A percentile compares a stretch with the other conserved stretches of the same genome.
These are phyloP conservation scores for Bocquillonia castaneifolia DNA, from an alignment of 441 rosid genomes.

Conservation along the genomic window DNA sequence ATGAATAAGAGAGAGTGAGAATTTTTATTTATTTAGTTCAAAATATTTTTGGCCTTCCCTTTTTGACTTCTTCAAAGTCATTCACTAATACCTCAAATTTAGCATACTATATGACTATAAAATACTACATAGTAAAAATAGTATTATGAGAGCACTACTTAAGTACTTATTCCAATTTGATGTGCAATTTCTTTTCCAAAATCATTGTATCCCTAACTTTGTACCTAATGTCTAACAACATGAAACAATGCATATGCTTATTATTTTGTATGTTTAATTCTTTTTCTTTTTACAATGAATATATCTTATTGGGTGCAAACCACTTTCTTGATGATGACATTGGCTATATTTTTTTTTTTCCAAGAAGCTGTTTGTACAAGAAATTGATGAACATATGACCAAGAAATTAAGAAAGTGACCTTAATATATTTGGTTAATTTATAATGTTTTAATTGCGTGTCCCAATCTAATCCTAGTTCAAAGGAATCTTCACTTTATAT, in stretches of 20 bases:
- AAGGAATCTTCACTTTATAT: constrained; percentile 21
- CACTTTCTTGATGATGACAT: constrained; percentile 1
- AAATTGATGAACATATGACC: constrained; percentile 4
- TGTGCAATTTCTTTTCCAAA: not conserved
- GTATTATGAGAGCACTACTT: too few species aligned
- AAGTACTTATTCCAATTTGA: not conserved
- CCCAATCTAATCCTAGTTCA: constrained; percentile 18
- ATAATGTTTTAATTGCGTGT: not conserved
- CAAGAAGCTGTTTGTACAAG: not conserved
- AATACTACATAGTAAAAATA: too few species aligned
- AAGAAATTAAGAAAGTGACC: not conserved
- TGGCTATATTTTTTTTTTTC: constrained; percentile 4
- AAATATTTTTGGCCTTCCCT: not conserved
- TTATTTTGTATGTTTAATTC: not conserved
- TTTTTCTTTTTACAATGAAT: not conserved
- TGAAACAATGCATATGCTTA: not conserved
- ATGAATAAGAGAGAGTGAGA: constrained; percentile 8
- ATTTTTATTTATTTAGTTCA: not conserved
- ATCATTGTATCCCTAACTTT: constrained; percentile 25
- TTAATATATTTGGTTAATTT: not conserved
- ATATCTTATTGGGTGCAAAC: not conserved
- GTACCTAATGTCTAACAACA: constrained; percentile 36
- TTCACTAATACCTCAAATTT: constrained; percentile 11
- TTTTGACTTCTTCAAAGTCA: constrained; percentile 33
- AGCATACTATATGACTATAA: constrained; percentile 23